phyloP scores from a whole-genome alignment of 1,139 yeast species.

The Sugiyamaella sp. region DNA sequence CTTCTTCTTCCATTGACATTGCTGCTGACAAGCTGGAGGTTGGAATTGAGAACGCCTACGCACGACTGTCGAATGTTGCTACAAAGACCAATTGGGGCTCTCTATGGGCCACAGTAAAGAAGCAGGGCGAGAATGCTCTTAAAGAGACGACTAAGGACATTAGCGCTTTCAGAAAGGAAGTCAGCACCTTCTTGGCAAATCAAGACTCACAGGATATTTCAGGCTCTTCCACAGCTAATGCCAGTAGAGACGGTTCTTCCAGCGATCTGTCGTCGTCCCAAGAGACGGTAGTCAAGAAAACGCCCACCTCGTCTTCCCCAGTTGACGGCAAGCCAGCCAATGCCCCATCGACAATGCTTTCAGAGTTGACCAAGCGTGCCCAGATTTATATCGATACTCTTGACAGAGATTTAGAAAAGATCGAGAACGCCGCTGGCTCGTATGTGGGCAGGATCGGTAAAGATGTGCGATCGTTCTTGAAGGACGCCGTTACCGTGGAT shows the following conservation, averaged over 20 bases:
- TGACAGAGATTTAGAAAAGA: slow-evolving; percentile 67
- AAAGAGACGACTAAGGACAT: slow-evolving; percentile 44
- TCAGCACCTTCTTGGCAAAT: slow-evolving; percentile 34
- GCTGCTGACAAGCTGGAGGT: slow-evolving; percentile 52
- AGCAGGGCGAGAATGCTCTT: slow-evolving; percentile 48
- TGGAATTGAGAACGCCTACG: slow-evolving; percentile 58
- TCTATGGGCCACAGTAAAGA: slow-evolving; percentile 44
- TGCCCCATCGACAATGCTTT: slow-evolving; percentile 47
- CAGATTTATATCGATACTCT: slow-evolving; percentile 62
- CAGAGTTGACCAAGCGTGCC: slow-evolving; percentile 50
- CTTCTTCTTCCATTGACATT: slow-evolving; percentile 32
- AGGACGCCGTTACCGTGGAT: slow-evolving; percentile 53
- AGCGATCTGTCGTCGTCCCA: slow-evolving; percentile 28
- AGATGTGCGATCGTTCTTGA: slow-evolving; percentile 52
- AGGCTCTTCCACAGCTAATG: neutral
- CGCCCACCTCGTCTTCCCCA: slow-evolving; percentile 36
- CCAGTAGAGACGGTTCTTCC: slow-evolving; percentile 17
- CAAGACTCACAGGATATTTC: slow-evolving; percentile 17
- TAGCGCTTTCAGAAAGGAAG: slow-evolving; percentile 35
- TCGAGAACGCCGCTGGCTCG: slow-evolving; percentile 65
- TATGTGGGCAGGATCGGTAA: slow-evolving; percentile 59
- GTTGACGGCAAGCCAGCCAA: slow-evolving; percentile 52
- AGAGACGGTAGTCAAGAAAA: slow-evolving; percentile 25
- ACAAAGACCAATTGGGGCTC: slow-evolving; percentile 41
- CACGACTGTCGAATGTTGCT: slow-evolving; percentile 45